Base-by-base conservation (phyloP, 768 basidiomycete species). In the Suillus ampliporus region DNA sequence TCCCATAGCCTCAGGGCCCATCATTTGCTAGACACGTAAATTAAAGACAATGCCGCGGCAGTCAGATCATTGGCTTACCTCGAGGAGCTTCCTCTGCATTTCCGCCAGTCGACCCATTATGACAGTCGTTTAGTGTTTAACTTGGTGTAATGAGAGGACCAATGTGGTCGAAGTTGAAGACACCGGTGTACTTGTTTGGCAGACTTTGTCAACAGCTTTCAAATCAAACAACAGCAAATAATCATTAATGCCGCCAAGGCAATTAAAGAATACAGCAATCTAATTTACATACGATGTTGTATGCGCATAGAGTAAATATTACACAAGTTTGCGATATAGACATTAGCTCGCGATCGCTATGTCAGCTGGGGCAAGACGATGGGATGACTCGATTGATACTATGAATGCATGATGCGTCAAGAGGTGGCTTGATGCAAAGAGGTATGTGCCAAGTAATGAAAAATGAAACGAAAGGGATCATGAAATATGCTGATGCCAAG, bases 1-100 rank as follows among this genome's bases (percentile, higher is more conserved):
- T 70, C 97, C 97, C 94, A 99, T 97, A 21, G 97, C 95, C 80
- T 99, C 97, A 51, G 97, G 92, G n/a, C 95, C 97, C 96, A 98
- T 98, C 95, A 97, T 97, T 96, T 97, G 96, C 96, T 97, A 65
- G 57, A 64, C 63, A 50, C 13, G 23, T 23, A 19, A 38, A 37
- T 34, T 66, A 52, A 68, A 46, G 17, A 56, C 26, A 31, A 40
- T 48, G 10, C 31, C 21, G 61, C 47, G 10, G 60, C 61, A 53
- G 51, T 2, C 21, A 57, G 43, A 19, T 83, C 76, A 81, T 81
- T 83, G 61, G 82, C 77, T n/a, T 67, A 83, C 86, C 79, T 86
- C 82, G 57, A 86, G 75, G 78, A 98, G 92, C 90, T 94, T 97
- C 67, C 95, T 88, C 82, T 98, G 96, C 93, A 95, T 94, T 78